These are phyloP conservation scores for Amaranthus hypochondriacus DNA, from an alignment of 148 eudicot species.

Conservation along the genomic window DNA sequence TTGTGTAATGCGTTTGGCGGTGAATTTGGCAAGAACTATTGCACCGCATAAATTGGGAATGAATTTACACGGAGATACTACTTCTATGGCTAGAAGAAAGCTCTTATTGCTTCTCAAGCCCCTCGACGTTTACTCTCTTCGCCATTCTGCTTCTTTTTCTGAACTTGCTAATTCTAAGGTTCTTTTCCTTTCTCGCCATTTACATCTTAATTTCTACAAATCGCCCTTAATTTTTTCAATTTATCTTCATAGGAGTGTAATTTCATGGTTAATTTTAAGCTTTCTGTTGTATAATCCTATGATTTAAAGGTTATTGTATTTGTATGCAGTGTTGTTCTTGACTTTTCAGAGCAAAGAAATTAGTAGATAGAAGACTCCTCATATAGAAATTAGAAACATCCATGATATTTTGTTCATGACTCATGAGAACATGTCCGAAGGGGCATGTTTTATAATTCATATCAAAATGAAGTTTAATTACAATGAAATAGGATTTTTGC, in stretches of 20 bases:
- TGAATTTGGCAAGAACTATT: not conserved
- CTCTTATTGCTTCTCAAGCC: slow-evolving; percentile 74
- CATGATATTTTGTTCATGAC: too few species aligned
- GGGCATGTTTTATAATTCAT: too few species aligned
- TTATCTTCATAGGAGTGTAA: slow-evolving; percentile 25
- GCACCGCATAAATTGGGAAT: not conserved
- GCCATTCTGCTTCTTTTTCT: slow-evolving; percentile 18
- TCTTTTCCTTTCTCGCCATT: not conserved
- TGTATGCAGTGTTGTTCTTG: too few species aligned
- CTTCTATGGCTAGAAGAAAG: slow-evolving; percentile 53
- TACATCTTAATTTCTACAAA: too few species aligned
- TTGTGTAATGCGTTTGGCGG: not conserved
- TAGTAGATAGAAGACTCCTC: too few species aligned
- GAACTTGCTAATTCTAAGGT: slow-evolving; percentile 46
- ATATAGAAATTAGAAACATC: too few species aligned
- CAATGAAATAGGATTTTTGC: too few species aligned
- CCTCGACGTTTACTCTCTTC: slow-evolving; percentile 39
- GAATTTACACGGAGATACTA: slow-evolving; percentile 8
- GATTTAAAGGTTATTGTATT: too few species aligned
- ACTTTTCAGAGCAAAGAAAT: too few species aligned
- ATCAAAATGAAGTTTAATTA: too few species aligned
- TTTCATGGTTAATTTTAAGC: not conserved
- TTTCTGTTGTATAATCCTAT: too few species aligned
- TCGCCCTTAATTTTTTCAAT: not conserved
- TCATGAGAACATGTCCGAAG: too few species aligned